Evolutionary conservation across 495 filamentous ascomycete genomes (phyloP).

Genomic region (Aspergillus homomorphus): DNA sequence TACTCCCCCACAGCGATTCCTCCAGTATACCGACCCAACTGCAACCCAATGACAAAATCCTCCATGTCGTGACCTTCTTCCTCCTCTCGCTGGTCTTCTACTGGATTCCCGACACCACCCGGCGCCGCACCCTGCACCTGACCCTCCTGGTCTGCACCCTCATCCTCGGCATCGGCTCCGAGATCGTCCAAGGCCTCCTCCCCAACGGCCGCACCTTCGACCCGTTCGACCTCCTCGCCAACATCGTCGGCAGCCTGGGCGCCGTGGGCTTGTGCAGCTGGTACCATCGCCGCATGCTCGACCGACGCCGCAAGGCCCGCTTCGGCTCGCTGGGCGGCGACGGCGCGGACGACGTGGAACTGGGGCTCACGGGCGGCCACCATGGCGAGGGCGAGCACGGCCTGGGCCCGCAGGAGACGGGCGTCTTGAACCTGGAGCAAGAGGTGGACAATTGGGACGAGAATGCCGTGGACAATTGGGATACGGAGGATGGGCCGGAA

Average conservation of each 20-base stretch:
- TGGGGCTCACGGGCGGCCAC: constrained; percentile 49
- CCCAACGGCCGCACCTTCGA: constrained; percentile 85
- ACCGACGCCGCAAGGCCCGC: constrained; percentile 73
- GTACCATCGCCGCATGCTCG: constrained; percentile 95
- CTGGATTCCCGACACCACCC: constrained; percentile 91
- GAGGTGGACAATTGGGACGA: constrained; percentile 85
- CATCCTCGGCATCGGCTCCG: constrained; percentile 74
- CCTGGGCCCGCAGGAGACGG: constrained; percentile 56
- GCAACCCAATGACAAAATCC: constrained; percentile 78
- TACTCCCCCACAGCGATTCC: constrained; percentile 56
- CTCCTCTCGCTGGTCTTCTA: constrained; percentile 84
- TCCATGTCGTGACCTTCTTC: constrained; percentile 90
- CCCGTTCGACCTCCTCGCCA: constrained; percentile 79
- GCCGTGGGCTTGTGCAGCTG: constrained; percentile 73
- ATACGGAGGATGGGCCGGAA: constrained; percentile 52
- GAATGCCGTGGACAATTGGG: constrained; percentile 72
- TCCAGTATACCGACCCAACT: constrained; percentile 65
- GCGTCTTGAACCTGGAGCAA: constrained; percentile 57
- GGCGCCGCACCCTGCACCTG: constrained; percentile 77
- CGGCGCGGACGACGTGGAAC: constrained; percentile 52
- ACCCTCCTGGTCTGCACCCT: constrained; percentile 78
- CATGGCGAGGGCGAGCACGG: constrained; percentile 57
- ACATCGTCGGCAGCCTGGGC: constrained; percentile 71
- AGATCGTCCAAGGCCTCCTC: constrained; percentile 76
- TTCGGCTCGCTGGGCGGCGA: constrained; percentile 63